These are phyloP conservation scores for Fragosphaeria purpurea DNA, from an alignment of 2,329 filamentous ascomycete species.

Conservation along the genomic window DNA sequence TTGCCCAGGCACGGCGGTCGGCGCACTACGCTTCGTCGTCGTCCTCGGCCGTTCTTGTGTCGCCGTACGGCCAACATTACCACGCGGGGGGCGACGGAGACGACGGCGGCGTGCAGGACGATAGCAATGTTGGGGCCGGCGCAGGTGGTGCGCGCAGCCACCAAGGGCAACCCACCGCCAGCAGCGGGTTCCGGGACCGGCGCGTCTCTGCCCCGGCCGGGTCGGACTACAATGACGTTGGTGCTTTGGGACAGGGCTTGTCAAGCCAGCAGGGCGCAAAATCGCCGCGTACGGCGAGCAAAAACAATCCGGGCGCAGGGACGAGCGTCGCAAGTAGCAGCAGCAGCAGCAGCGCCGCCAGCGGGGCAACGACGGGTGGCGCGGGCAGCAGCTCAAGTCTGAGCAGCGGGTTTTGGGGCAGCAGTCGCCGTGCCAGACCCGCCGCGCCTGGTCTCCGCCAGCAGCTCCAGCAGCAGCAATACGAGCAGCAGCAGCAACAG, in stretches of 20 bases:
- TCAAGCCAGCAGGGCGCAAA: no score
- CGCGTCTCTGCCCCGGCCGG: no score
- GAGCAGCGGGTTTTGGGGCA: slow-evolving; percentile 7
- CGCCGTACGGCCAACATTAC: slow-evolving; percentile 7
- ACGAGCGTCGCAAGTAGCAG: not conserved
- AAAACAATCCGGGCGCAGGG: no score
- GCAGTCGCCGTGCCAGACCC: not conserved
- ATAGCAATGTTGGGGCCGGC: not conserved
- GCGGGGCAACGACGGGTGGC: not conserved
- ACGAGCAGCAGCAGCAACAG: slow-evolving; percentile 5
- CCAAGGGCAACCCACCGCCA: no score
- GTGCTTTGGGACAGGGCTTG: no score
- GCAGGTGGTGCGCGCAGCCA: no score
- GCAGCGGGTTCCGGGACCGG: no score
- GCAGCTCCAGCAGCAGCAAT: slow-evolving; percentile 8
- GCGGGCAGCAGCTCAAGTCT: not conserved
- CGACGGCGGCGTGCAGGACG: not conserved
- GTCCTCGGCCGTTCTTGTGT: slow-evolving; percentile 8
- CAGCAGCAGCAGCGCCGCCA: not conserved
- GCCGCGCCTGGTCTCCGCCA: slow-evolving; percentile 3
- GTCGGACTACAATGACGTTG: no score
- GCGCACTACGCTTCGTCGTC: slow-evolving; percentile 10
- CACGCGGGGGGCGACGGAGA: slow-evolving; percentile 1
- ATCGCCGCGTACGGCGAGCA: no score
- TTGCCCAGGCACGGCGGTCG: slow-evolving; percentile 14